A percentile compares a stretch with the other conserved stretches of the same genome.
phyloP scores from a whole-genome alignment of 768 basidiomycete genomes.

The Lyophyllum decastes region DNA sequence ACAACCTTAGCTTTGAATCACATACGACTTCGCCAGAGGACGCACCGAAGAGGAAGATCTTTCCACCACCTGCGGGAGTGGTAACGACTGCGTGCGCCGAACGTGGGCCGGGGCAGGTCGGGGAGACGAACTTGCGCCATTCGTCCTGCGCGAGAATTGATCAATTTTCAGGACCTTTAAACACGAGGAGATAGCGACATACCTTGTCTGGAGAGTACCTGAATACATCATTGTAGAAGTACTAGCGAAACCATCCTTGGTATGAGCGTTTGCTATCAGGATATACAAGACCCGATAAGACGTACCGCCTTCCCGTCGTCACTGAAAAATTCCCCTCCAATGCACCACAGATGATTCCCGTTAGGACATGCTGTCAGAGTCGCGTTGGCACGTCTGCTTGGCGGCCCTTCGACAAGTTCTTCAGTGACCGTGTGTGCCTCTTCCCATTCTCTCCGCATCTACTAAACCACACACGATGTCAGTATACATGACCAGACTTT shows the following conservation, averaged over 20 bases:
- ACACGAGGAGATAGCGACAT: not conserved
- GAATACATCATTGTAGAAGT: constrained; percentile 88
- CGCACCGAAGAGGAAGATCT: constrained; percentile 79
- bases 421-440: constrained; percentile 81
- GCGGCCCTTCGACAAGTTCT: constrained; percentile 81
- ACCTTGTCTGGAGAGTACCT: constrained; percentile 85
- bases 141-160: constrained; percentile 57
- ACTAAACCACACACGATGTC: constrained; percentile 33
- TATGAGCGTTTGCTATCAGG: not conserved
- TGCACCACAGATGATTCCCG: constrained; percentile 81
- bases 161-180: not conserved
- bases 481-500: not conserved
- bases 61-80: constrained; percentile 78
- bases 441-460: constrained; percentile 86
- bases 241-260: constrained; percentile 38
- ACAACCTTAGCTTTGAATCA: too few species aligned
- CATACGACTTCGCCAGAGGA: not conserved
- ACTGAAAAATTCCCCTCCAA: constrained; percentile 86
- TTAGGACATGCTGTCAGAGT: constrained; percentile 79
- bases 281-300: constrained; percentile 5
- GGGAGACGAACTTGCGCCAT: constrained; percentile 85
- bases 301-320: constrained; percentile 80
- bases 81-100: constrained; percentile 84
- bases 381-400: constrained; percentile 81
- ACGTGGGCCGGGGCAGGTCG: constrained; percentile 84